Conservation (phyloP, 768 basidiomycete species). For the Boletus vermiculosoides region DNA sequence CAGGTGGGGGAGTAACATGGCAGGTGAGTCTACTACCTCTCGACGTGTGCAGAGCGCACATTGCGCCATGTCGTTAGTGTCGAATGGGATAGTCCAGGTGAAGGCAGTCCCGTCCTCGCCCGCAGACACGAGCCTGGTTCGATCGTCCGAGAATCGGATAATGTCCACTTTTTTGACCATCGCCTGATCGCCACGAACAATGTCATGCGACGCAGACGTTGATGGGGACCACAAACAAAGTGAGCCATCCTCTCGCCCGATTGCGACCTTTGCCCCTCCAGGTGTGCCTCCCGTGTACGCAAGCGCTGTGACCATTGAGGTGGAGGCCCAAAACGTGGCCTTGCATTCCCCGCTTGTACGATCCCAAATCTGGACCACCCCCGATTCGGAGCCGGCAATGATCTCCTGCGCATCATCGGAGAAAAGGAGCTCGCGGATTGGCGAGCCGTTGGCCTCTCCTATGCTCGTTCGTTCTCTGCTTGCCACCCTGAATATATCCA, state of each 20-base stretch:
- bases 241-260: conserved; percentile 23
- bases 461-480: neutral
- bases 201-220: conserved; percentile 11
- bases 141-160: conserved; percentile 12
- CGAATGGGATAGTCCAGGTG: conserved; percentile 8
- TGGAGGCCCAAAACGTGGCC: neutral
- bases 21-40: no score
- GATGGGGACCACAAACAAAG: conserved; percentile 17
- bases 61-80: neutral
- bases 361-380: conserved; percentile 22
- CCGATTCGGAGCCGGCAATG: conserved; percentile 19
- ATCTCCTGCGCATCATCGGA: conserved; percentile 15
- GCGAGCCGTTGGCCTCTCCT: neutral
- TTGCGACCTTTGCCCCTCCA: neutral
- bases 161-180: conserved; percentile 5
- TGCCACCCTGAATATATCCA: conserved; percentile 2
- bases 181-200: conserved; percentile 3
- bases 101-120: conserved; percentile 11
- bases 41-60: neutral
- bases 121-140: conserved; percentile 3
- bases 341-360: no score
- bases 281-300: neutral
- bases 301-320: conserved; percentile 19
- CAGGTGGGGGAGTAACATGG: no score
- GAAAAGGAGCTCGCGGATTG: conserved; percentile 12